Evolutionary conservation across 805 yeast genomes (phyloP).

Genomic region (Saccharomyces paradoxus): DNA sequence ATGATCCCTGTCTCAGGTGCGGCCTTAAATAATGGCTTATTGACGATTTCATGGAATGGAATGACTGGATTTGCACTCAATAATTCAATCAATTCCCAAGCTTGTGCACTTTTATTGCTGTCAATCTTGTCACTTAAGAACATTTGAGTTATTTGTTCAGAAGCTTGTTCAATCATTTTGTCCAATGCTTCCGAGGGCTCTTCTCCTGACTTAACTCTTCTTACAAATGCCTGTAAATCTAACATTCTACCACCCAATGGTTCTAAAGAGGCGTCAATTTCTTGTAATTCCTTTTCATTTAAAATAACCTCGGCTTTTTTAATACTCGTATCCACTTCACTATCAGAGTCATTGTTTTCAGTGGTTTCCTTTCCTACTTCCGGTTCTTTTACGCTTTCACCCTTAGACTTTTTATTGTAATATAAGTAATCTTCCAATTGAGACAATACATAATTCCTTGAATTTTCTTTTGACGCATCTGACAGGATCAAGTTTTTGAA

Average conservation of each 20-base stretch:
- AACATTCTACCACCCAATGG: conserved; percentile 94
- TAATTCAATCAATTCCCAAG: conserved; percentile 71
- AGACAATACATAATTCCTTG: conserved; percentile 58
- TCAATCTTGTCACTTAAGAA: conserved; percentile 45
- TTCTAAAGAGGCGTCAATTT: conserved; percentile 48
- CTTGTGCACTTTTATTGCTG: conserved; percentile 69
- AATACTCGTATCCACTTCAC: neutral
- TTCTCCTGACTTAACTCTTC: conserved; percentile 87
- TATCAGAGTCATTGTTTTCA: neutral
- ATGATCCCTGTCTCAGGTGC: conserved; percentile 49
- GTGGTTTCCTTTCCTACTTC: conserved; percentile 17
- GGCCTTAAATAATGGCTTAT: conserved; percentile 52
- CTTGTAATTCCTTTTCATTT: conserved; percentile 20
- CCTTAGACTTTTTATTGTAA: conserved; percentile 1
- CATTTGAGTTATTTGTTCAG: conserved; percentile 81
- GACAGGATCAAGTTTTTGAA: conserved; percentile 66
- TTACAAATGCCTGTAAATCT: conserved; percentile 81
- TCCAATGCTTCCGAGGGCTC: conserved; percentile 63
- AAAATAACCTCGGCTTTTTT: conserved; percentile 1
- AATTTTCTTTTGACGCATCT: conserved; percentile 70
- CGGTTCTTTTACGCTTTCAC: conserved; percentile 25
- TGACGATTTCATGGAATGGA: conserved; percentile 43
- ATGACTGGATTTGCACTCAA: conserved; percentile 45
- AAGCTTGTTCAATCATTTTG: conserved; percentile 76
- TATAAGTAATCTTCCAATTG: conserved; percentile 35